Base-by-base conservation (phyloP, 2,329 filamentous ascomycete genomes). In the Trichoderma endophyticum region DNA sequence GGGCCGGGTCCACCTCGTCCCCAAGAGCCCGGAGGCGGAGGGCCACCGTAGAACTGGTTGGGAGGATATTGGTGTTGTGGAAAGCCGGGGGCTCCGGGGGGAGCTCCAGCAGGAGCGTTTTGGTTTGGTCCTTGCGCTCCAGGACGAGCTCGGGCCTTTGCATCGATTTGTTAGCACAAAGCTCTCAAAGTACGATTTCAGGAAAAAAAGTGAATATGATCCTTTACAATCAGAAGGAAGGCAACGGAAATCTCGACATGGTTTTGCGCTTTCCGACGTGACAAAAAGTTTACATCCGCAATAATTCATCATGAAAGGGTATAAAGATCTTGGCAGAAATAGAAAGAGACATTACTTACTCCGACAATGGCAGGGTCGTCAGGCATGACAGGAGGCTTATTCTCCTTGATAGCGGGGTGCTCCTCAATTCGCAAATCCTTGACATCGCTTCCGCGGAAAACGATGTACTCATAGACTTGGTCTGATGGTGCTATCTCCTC, bases 171-270 rank as follows among this genome's bases (percentile, higher is more conserved):
- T 81, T 74, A 80, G 77, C 9, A 54, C 72, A 15, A n/a, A 30
- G 39, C 7, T 39, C n/a, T 51, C n/a, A 21, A 51, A 24, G n/a
- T 6, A 7, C 11, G 26, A n/a, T 59, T 6, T 39, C 32, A 28
- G 26, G 14, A 68, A 48, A 59, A 59, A 48, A 3, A 24, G 28
- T 36, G 30, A 70, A 48, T 21, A 62, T 32, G 61, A 18, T 62
- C 68, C 73, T 73, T 72, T 77, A 75, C 60, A 74, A 90, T 97
- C 94, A 98, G 94, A 97, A 98, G 95, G 95, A 98, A 98, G 95
- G 94, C 95, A 98, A 97, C 95, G 94, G 95, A 97, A 91, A 92
- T 91, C 90, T 97, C 95, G 91, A 97, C 95, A 97, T 86, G 88
- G 88, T 92, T 90, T 91, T 97, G 94, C 94, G 94, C 94, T 92